These are phyloP conservation scores for Rubia peregrina DNA, from an alignment of 305 asterid species.

Conservation along the genomic window DNA sequence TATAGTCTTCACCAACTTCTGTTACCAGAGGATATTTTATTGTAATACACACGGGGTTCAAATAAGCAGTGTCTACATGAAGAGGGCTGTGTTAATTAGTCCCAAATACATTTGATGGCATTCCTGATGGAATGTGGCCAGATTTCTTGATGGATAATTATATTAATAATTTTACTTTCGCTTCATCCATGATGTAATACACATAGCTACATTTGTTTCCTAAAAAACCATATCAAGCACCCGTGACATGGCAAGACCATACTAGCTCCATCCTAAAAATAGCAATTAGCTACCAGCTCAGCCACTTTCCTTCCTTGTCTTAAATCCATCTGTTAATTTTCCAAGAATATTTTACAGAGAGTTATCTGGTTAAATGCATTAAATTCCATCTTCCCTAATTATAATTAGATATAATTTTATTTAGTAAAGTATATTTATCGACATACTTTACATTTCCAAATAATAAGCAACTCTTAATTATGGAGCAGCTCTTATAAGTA, in stretches of 20 bases:
- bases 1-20: slow-evolving; percentile 46
- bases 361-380: too few relatives aligned
- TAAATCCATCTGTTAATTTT: slow-evolving; percentile 19
- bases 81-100: slow-evolving; percentile 49
- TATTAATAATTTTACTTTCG: slow-evolving; percentile 45
- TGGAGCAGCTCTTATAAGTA: too few relatives aligned
- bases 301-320: slow-evolving; percentile 32
- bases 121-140: slow-evolving; percentile 40
- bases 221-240: slow-evolving; percentile 39
- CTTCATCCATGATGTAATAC: slow-evolving; percentile 58
- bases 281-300: slow-evolving; percentile 29
- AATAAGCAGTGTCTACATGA: slow-evolving; percentile 54
- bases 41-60: slow-evolving; percentile 48
- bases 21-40: slow-evolving; percentile 31
- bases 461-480: too few relatives aligned
- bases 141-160: slow-evolving; percentile 22
- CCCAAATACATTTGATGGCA: slow-evolving; percentile 54
- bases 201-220: slow-evolving; percentile 23
- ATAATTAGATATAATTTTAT: too few relatives aligned
- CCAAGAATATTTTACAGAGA: background rate
- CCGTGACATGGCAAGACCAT: slow-evolving; percentile 42
- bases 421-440: too few relatives aligned
- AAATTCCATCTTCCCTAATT: too few relatives aligned
- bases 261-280: slow-evolving; percentile 41
- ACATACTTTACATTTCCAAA: too few relatives aligned